Percentiles rank a stretch among this genome's conserved stretches.
Evolutionary conservation across 2,329 filamentous ascomycete species (phyloP).

Genomic region (Xylariaceae sp.): DNA sequence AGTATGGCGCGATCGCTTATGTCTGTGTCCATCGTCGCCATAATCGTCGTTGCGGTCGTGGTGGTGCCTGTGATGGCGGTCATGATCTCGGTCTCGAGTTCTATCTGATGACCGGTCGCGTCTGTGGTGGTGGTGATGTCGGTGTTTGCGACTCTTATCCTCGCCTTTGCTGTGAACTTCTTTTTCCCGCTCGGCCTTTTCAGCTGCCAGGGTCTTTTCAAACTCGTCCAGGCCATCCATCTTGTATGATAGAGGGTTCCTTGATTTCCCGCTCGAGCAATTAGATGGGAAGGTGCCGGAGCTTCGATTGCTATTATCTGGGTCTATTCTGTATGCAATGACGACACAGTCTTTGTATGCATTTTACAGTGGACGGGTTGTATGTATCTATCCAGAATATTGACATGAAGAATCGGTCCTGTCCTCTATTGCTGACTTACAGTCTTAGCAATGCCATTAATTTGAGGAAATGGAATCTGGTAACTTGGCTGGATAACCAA

Average conservation of each 20-base stretch:
- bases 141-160: slow-evolving; percentile 39
- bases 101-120: slow-evolving; percentile 30
- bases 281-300: background rate
- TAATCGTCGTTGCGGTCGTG: slow-evolving; percentile 36
- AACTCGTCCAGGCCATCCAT: slow-evolving; percentile 65
- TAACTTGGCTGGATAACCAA: too few relatives aligned
- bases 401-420: background rate
- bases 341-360: slow-evolving; percentile 10
- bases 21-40: slow-evolving; percentile 49
- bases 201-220: slow-evolving; percentile 67
- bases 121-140: slow-evolving; percentile 40
- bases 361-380: background rate
- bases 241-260: background rate
- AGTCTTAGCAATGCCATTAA: too few relatives aligned
- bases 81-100: slow-evolving; percentile 39
- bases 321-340: slow-evolving; percentile 2
- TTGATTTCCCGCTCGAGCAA: background rate
- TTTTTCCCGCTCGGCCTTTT: slow-evolving; percentile 49
- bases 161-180: slow-evolving; percentile 32
- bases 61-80: slow-evolving; percentile 31
- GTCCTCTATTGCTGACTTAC: too few relatives aligned
- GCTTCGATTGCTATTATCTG: background rate
- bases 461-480: too few relatives aligned
- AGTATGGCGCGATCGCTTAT: slow-evolving; percentile 59
- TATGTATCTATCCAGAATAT: background rate